Evolutionary conservation across 768 basidiomycete species (phyloP).

Genomic region (Rhizopogon roseolus): DNA sequence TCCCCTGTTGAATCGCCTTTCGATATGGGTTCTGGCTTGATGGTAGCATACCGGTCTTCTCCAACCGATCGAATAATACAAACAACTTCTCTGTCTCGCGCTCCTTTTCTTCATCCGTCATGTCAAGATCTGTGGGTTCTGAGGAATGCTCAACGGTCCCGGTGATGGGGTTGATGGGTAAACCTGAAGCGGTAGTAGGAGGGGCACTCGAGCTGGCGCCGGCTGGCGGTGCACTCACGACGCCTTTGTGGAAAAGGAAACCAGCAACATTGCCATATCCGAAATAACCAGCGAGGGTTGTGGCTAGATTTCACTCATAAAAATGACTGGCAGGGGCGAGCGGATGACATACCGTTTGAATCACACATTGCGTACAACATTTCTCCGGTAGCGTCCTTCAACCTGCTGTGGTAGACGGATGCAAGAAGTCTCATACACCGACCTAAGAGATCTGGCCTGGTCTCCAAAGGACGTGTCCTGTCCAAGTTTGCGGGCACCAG

Average conservation of each 20-base stretch:
- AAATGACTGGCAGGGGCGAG: not conserved
- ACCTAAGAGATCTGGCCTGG: conserved; percentile 70
- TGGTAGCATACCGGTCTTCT: conserved; percentile 66
- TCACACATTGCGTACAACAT: conserved; percentile 82
- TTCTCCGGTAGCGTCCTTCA: conserved; percentile 81
- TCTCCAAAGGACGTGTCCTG: conserved; percentile 70
- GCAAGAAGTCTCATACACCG: conserved; percentile 72
- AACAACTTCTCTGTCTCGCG: conserved; percentile 89
- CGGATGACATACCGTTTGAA: conserved; percentile 50
- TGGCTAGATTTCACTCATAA: conserved; percentile 38
- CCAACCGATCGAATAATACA: conserved; percentile 85
- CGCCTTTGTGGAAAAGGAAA: conserved; percentile 87
- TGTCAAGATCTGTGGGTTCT: conserved; percentile 37
- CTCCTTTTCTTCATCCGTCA: conserved; percentile 97
- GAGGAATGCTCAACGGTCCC: conserved; percentile 51
- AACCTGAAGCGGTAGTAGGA: conserved; percentile 29
- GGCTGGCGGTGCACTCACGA: conserved; percentile 54
- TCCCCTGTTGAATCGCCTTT: conserved; percentile 48
- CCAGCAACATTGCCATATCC: conserved; percentile 97
- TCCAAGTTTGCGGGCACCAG: conserved; percentile 79
- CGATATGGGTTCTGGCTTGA: conserved; percentile 68
- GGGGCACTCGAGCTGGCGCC: conserved; percentile 29
- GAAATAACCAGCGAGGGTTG: conserved; percentile 66
- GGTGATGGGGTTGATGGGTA: conserved; percentile 79
- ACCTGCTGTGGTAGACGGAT: conserved; percentile 64